phyloP scores from a whole-genome alignment of 2,329 filamentous ascomycete species.

The Coleophoma eucalyptorum region DNA sequence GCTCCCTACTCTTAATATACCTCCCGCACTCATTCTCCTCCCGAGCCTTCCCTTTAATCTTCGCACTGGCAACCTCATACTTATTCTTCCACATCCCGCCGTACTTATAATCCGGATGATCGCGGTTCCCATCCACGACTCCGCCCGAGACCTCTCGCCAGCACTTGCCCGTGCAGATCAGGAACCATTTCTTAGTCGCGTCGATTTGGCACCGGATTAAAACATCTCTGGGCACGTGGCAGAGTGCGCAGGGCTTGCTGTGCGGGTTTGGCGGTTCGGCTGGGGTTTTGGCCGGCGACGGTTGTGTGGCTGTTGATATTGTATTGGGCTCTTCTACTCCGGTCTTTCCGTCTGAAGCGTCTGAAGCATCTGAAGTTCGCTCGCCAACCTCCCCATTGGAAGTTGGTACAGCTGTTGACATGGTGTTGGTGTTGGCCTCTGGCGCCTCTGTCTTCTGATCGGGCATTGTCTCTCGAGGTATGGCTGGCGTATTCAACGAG shows the following conservation, averaged over 20 bases:
- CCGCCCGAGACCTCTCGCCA: slow-evolving; percentile 3
- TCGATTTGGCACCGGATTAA: slow-evolving; percentile 14
- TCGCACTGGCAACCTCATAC: slow-evolving; percentile 13
- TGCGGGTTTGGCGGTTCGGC: slow-evolving; percentile 1
- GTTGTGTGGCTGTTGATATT: neutral
- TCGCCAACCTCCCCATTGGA: neutral
- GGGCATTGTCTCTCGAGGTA: no score
- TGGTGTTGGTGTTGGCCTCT: no score
- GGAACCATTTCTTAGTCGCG: slow-evolving; percentile 9
- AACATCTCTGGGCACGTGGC: slow-evolving; percentile 7
- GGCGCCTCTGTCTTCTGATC: no score
- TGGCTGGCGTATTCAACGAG: no score
- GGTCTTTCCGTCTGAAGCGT: no score
- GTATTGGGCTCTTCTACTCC: neutral
- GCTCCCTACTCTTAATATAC: neutral
- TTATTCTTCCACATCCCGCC: slow-evolving; percentile 17
- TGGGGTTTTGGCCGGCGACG: neutral
- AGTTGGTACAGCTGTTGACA: no score
- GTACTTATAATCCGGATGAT: slow-evolving; percentile 8
- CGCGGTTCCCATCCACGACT: slow-evolving; percentile 5
- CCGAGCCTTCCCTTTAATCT: slow-evolving; percentile 14
- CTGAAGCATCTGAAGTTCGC: neutral
- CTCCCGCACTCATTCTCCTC: slow-evolving; percentile 2
- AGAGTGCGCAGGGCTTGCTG: slow-evolving; percentile 11
- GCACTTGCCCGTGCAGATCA: slow-evolving; percentile 10